Evolutionary conservation across 352 stramenopile species (phyloP).

Genomic region (Pythium folliculosum): DNA sequence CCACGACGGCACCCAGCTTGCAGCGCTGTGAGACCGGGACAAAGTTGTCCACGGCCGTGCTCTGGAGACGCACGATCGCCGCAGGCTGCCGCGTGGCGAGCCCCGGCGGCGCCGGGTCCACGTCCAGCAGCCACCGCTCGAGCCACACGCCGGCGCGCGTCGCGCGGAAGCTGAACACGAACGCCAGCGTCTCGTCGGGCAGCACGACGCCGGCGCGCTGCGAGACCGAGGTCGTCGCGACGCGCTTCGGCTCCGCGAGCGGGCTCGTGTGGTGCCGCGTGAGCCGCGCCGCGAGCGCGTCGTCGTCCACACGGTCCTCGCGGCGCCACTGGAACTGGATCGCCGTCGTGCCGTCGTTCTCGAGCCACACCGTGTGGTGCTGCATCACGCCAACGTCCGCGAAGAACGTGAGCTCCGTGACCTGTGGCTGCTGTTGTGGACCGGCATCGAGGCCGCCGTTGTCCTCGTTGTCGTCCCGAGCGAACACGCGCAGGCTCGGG

Average conservation of each 20-base stretch:
- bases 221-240: slow-evolving; percentile 49
- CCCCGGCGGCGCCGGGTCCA: slow-evolving; percentile 38
- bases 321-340: slow-evolving; percentile 68
- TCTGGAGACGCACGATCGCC: slow-evolving; percentile 43
- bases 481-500: slow-evolving; percentile 21
- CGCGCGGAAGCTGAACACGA: slow-evolving; percentile 67
- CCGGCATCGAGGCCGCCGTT: background rate
- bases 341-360: slow-evolving; percentile 54
- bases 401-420: slow-evolving; percentile 49
- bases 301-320: slow-evolving; percentile 13
- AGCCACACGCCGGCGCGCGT: slow-evolving; percentile 50
- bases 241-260: slow-evolving; percentile 24
- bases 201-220: slow-evolving; percentile 46
- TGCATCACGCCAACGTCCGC: slow-evolving; percentile 40
- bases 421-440: background rate
- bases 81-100: slow-evolving; percentile 20
- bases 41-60: slow-evolving; percentile 68
- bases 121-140: slow-evolving; percentile 71
- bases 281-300: slow-evolving; percentile 9
- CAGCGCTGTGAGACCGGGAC: slow-evolving; percentile 32
- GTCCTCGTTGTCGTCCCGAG: background rate
- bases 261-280: slow-evolving; percentile 15
- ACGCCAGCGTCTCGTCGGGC: slow-evolving; percentile 49
- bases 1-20: slow-evolving; percentile 20
- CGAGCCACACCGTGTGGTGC: slow-evolving; percentile 39